phyloP scores from a whole-genome alignment of 139 green algal species.

The Auxenochlorella protothecoides region DNA sequence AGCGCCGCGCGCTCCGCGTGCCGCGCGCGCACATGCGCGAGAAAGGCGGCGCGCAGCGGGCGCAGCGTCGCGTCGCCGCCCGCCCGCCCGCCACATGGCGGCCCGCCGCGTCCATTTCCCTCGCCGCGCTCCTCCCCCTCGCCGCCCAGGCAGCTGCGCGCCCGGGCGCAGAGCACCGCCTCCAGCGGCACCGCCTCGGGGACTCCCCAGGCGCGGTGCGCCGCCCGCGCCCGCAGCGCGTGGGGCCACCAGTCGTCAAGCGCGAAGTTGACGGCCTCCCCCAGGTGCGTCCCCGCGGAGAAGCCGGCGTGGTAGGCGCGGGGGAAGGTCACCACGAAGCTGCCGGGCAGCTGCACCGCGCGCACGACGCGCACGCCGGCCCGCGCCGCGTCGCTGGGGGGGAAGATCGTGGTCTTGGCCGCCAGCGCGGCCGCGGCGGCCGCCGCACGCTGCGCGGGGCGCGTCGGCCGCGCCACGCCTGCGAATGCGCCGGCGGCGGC shows the following conservation, averaged over 20 bases:
- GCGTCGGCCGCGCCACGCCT: conserved; percentile 19
- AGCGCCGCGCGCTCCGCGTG: too few species aligned
- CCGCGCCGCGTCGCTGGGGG: background rate
- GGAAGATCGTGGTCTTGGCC: conserved; percentile 62
- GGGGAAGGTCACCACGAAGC: conserved; percentile 84
- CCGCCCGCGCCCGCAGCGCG: background rate
- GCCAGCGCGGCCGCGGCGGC: conserved; percentile 23
- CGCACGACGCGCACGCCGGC: conserved; percentile 52
- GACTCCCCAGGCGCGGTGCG: too few species aligned
- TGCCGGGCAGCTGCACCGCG: conserved; percentile 59
- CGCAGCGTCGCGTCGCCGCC: too few species aligned
- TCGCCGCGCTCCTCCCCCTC: too few species aligned
- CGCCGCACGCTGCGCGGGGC: background rate
- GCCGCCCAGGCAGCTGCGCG: too few species aligned
- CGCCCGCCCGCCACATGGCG: background rate
- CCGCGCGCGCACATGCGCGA: too few species aligned
- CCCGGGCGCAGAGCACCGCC: too few species aligned
- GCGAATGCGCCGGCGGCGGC: conserved; percentile 57
- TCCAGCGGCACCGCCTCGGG: too few species aligned
- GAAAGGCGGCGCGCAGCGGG: too few species aligned
- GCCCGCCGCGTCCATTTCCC: too few species aligned
- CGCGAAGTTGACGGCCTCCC: conserved; percentile 87
- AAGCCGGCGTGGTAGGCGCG: conserved; percentile 78
- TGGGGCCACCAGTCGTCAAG: conserved; percentile 37
- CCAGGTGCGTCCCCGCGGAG: conserved; percentile 69